These are phyloP conservation scores for Cordia subcordata DNA, from an alignment of 257 asterid genomes.

Conservation along the genomic window DNA sequence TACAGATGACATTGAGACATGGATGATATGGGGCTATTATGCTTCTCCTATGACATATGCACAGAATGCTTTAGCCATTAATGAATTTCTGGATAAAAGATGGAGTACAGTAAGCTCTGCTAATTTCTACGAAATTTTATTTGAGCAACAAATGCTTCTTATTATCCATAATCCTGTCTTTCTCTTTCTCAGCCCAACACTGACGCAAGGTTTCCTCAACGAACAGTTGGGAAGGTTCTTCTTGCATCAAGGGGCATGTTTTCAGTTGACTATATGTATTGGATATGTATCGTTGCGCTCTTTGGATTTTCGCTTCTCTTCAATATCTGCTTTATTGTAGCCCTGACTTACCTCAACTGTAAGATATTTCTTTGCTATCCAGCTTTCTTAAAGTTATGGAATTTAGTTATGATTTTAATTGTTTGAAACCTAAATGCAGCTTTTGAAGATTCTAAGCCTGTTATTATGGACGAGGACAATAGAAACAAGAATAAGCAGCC, in stretches of 20 bases:
- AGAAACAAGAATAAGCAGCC: conserved; percentile 38
- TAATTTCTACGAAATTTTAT: no score
- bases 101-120: conserved; percentile 69
- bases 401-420: conserved; percentile 19
- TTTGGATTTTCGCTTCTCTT: conserved; percentile 79
- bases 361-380: conserved; percentile 14
- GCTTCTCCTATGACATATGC: conserved; percentile 84
- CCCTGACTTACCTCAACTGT: conserved; percentile 74
- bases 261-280: conserved; percentile 65
- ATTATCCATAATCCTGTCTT: conserved; percentile 2
- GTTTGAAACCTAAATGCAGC: conserved; percentile 42
- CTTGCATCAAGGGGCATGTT: conserved; percentile 84
- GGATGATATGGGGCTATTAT: conserved; percentile 86
- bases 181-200: conserved; percentile 48
- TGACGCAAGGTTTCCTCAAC: conserved; percentile 44
- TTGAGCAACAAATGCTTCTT: background rate
- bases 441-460: conserved; percentile 56
- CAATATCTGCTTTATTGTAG: conserved; percentile 63
- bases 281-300: conserved; percentile 78
- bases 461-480: conserved; percentile 36
- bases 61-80: conserved; percentile 79
- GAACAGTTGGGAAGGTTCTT: conserved; percentile 90
- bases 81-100: conserved; percentile 74
- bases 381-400: conserved; percentile 6
- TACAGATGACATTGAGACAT: conserved; percentile 73